Base-by-base conservation (phyloP, 495 filamentous ascomycete genomes). In the Aspergillus bridgeri region DNA sequence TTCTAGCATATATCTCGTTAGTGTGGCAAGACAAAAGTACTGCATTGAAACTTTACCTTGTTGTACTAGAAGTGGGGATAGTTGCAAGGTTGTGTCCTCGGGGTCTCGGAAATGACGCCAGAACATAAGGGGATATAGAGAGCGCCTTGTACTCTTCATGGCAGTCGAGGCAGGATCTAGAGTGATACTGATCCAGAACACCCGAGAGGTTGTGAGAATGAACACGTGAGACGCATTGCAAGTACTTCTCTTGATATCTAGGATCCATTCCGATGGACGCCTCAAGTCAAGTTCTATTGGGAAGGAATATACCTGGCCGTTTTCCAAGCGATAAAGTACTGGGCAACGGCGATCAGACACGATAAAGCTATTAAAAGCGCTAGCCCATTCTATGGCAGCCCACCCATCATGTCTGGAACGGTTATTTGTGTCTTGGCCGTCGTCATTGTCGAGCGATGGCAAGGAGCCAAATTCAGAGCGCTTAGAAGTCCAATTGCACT, bases 201-300 rank as follows among this genome's bases (percentile, higher is more conserved):
- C 61, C 21, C 73, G 68, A 21, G 63, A 65, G 6, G 75, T 82
- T 7, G 84, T 88, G 45, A 85, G 68, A 24, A 88, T 65, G 60
- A 81, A 87, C 13, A 83, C 66, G 22, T 85, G 78, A 7, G 76
- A 77, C 5, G 59, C 51, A 48, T 80, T 70, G n/a, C 69, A 63
- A 19, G 71, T 60, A 50, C 78, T 83, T 51, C 73, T 65, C 33
- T 76, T 75, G 17, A 84, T 53, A 51, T 80, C 79, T 21, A 88
- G 59, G n/a, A 88, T 81, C 72, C 78, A 81, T 61, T 81, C 79
- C 3, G 69, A 72, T 44, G 67, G 64, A 43, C 61, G 68, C 24
- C 61, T 55, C 51, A 76, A 58, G 20, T 65, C 63, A n/a, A 81
- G 57, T 22, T 77, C 69, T 42, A 80, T 69, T 2, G 56, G 15